Conservation (phyloP, 345 rosid species). For the rapeseed (Brassica napus) region Da-Ae NC_063445.1:47360001-47360500, state of each 20-base stretch:
- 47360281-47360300: slow-evolving; percentile 9
- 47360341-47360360: slow-evolving; percentile 42
- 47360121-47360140: background rate
- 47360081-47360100: background rate
- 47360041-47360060: background rate
- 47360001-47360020: slow-evolving; percentile 23
- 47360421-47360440: slow-evolving; percentile 39
- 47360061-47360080: background rate
- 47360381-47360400: slow-evolving; percentile 40
- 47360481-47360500: slow-evolving; percentile 14
- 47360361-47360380: slow-evolving; percentile 41
- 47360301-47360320: background rate
- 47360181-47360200: background rate
- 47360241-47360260: background rate
- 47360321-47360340: background rate
- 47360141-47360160: background rate
- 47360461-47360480: slow-evolving; percentile 36
- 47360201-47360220: background rate
- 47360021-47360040: slow-evolving; percentile 11
- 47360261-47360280: background rate
- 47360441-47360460: slow-evolving; percentile 44
- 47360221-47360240: background rate
- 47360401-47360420: slow-evolving; percentile 35
- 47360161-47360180: background rate
- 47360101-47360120: background rate